Base-by-base conservation (phyloP, 2,329 filamentous ascomycete genomes). In the Furcasterigmium sp. region DNA sequence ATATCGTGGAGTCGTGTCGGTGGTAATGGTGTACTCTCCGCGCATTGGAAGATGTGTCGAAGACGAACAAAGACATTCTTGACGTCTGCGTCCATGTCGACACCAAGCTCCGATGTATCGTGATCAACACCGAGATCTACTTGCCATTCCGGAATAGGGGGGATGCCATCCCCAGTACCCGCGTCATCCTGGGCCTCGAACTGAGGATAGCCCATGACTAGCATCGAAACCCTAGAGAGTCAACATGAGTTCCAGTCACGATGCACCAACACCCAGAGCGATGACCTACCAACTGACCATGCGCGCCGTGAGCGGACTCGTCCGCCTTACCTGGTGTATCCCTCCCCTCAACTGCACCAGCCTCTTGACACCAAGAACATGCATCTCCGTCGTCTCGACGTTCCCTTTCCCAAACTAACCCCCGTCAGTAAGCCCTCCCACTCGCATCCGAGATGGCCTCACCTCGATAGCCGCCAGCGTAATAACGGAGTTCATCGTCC, bases 401-500 rank as follows among this genome's bases (percentile, higher is more conserved):
- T 78, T 75, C 0, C 74, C 72, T 46, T 78, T 78, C n/a, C 75
- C 75, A 46, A 68, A 70, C 73, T 77, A 30, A 1, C 23, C 2
- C 3, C 29, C 8, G 13, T 29, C 8, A 25, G 2, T 3, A 1
- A 20, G 17, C 10, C 8, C 28, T 18, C 26, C 17, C 11, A 3
- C 13, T 30, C 2, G 4, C 3, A 6, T 14, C 3, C 18, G 29
- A 15, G n/a, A 14, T 14, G 25, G 28, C 32, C 63, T 63, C 49
- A 78, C 75, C 54, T 80, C 76, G 37, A 80, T 80, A 1, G 75
- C 70, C 9, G 76, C 76, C 45, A 80, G 52, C 0, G 76, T 80
- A 34, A 80, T 69, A 8, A 80, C 73, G 0, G 75, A 71, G 46
- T 80, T 72, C 56, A 80, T 64, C 0, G 77, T 81, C 17, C 65